Percentiles rank a stretch among this genome's conserved stretches.
Evolutionary conservation across 164 flowering plant genomes (phyloP).

Genomic region (Santalum album): DNA sequence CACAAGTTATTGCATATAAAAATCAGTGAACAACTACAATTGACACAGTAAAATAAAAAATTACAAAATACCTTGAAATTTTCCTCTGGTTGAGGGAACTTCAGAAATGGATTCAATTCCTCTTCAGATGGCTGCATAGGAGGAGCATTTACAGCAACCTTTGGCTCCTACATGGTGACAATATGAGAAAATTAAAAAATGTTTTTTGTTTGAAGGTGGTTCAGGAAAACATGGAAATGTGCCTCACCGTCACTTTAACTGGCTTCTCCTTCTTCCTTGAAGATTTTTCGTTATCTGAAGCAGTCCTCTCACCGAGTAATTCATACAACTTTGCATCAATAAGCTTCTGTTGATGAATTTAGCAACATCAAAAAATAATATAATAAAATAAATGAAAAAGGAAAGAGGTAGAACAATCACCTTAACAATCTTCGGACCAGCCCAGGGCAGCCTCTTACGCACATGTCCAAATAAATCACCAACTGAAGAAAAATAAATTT

Average conservation of each 20-base stretch:
- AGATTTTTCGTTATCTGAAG: conserved; percentile 82
- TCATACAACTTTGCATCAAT: conserved; percentile 58
- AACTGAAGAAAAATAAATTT: conserved; percentile 27
- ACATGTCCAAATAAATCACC: conserved; percentile 73
- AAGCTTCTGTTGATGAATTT: conserved; percentile 39
- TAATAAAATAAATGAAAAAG: neutral
- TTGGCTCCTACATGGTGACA: conserved; percentile 32
- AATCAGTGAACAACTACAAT: no score
- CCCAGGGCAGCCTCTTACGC: conserved; percentile 83
- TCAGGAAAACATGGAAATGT: neutral
- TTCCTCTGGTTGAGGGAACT: conserved; percentile 82
- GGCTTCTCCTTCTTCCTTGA: conserved; percentile 82
- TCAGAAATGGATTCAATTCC: conserved; percentile 71
- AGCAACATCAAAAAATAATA: neutral
- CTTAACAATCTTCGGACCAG: conserved; percentile 86
- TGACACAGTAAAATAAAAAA: no score
- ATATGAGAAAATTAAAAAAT: neutral
- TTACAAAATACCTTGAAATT: conserved; percentile 71
- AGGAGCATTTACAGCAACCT: conserved; percentile 20
- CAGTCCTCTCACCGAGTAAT: conserved; percentile 88
- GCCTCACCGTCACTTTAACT: conserved; percentile 53
- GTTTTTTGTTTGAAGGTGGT: neutral
- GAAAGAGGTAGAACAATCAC: conserved; percentile 19
- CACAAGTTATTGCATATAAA: no score
- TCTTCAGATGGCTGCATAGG: conserved; percentile 57